Percentiles rank a stretch among this genome's conserved stretches.
phyloP scores from a whole-genome alignment of 2,329 filamentous ascomycete genomes.

The Claviceps humidiphila region DNA sequence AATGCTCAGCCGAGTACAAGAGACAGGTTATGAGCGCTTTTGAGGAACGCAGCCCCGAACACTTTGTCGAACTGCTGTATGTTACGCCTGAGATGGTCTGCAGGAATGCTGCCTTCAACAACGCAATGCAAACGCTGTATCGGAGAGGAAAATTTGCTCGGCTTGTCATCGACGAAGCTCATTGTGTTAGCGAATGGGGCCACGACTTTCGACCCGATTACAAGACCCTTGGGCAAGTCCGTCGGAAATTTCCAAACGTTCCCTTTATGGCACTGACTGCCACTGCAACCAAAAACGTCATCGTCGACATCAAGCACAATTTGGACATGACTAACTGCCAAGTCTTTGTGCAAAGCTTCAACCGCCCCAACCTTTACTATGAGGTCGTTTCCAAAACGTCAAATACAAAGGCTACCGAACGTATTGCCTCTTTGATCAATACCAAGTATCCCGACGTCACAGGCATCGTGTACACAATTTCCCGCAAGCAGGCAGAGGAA shows the following conservation, averaged over 20 bases:
- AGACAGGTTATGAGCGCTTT: conserved; percentile 53
- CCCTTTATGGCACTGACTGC: conserved; percentile 93
- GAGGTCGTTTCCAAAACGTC: conserved; percentile 64
- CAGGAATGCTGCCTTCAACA: conserved; percentile 59
- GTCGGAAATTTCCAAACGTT: conserved; percentile 59
- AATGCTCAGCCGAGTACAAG: conserved; percentile 50
- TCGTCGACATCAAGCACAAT: conserved; percentile 81
- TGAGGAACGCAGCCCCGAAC: conserved; percentile 51
- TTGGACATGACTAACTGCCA: conserved; percentile 70
- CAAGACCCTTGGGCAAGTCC: conserved; percentile 66
- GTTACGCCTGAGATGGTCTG: conserved; percentile 95
- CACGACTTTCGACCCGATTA: conserved; percentile 97
- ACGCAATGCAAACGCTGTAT: conserved; percentile 55
- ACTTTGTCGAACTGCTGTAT: conserved; percentile 76
- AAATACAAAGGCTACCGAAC: conserved; percentile 27
- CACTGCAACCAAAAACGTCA: conserved; percentile 87
- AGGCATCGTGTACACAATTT: conserved; percentile 89
- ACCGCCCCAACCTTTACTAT: conserved; percentile 87
- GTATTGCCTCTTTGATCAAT: conserved; percentile 55
- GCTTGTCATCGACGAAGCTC: conserved; percentile 95
- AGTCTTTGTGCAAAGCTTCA: conserved; percentile 85
- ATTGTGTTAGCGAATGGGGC: conserved; percentile 98
- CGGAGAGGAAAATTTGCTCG: conserved; percentile 61
- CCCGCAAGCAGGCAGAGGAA: conserved; percentile 68
- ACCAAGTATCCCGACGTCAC: conserved; percentile 56